Evolutionary conservation across 2,329 filamentous ascomycete species (phyloP).

Genomic region (Metarhizium album): DNA sequence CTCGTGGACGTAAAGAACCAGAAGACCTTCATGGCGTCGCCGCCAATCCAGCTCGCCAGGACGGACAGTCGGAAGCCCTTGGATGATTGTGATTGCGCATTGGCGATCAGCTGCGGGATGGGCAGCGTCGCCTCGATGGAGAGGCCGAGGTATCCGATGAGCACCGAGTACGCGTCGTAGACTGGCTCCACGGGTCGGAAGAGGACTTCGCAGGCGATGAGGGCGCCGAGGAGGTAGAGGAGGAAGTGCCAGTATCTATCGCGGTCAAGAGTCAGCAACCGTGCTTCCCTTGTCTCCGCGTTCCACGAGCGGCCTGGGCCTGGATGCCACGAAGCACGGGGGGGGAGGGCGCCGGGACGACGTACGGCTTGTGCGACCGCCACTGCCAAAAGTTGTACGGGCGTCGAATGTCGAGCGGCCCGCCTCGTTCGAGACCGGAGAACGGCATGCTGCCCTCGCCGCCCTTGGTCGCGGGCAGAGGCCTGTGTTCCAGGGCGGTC

Average conservation of each 20-base stretch:
- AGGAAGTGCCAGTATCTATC: constrained; percentile 68
- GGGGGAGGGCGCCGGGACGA: constrained; percentile 8
- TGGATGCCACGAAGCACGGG: background rate
- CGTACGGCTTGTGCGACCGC: constrained; percentile 57
- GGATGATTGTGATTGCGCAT: constrained; percentile 57
- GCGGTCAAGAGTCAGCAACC: background rate
- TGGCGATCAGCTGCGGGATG: constrained; percentile 66
- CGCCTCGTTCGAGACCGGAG: constrained; percentile 34
- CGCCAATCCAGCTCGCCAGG: constrained; percentile 65
- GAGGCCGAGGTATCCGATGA: constrained; percentile 66
- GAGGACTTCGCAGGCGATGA: constrained; percentile 56
- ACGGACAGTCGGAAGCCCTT: constrained; percentile 70
- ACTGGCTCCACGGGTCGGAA: constrained; percentile 45
- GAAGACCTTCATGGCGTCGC: constrained; percentile 80
- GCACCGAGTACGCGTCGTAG: constrained; percentile 54
- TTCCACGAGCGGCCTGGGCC: background rate
- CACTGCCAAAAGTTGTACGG: constrained; percentile 80
- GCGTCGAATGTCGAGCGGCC: constrained; percentile 31
- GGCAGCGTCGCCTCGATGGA: constrained; percentile 73
- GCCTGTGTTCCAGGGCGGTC: constrained; percentile 58
- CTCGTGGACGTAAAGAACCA: constrained; percentile 67
- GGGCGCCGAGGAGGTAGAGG: constrained; percentile 50
- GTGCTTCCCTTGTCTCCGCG: background rate
- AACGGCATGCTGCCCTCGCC: constrained; percentile 55
- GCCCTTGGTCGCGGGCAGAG: constrained; percentile 46